Evolutionary conservation across 2,329 filamentous ascomycete genomes (phyloP).

Genomic region (Apiospora phragmitis): DNA sequence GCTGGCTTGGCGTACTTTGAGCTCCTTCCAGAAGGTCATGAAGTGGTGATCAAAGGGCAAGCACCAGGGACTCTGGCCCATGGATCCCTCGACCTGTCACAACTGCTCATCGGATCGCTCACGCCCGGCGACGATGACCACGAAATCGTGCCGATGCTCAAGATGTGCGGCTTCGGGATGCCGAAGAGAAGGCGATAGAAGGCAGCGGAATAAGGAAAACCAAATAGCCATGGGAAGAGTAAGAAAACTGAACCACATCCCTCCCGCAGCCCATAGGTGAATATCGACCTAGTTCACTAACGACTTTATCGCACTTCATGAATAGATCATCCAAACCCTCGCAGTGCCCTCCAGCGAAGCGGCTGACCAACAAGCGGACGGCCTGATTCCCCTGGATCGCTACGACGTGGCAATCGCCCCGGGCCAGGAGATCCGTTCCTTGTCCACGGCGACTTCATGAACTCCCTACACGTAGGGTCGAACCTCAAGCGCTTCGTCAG

Average conservation of each 20-base stretch:
- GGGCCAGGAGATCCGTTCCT: not conserved
- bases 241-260: not conserved
- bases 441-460: not conserved
- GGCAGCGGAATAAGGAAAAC: not conserved
- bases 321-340: not conserved
- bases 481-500: not conserved
- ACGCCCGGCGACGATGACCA: not conserved
- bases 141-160: not conserved
- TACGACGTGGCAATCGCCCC: not conserved
- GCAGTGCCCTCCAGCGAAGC: not conserved
- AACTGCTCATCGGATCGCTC: conserved; percentile 8
- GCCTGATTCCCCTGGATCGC: not conserved
- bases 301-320: not conserved
- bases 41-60: not conserved
- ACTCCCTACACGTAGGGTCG: not conserved
- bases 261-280: not conserved
- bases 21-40: not conserved
- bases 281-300: not conserved
- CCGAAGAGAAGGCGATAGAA: not conserved
- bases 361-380: not conserved
- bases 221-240: not conserved
- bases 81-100: conserved; percentile 1
- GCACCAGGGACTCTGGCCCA: not conserved
- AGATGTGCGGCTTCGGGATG: conserved; percentile 5
- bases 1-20: not conserved